Evolutionary conservation across 1,139 yeast species (phyloP), one percentile per base, ranked within the genome.

Genomic region (Blastobotrys indianensis): DNA sequence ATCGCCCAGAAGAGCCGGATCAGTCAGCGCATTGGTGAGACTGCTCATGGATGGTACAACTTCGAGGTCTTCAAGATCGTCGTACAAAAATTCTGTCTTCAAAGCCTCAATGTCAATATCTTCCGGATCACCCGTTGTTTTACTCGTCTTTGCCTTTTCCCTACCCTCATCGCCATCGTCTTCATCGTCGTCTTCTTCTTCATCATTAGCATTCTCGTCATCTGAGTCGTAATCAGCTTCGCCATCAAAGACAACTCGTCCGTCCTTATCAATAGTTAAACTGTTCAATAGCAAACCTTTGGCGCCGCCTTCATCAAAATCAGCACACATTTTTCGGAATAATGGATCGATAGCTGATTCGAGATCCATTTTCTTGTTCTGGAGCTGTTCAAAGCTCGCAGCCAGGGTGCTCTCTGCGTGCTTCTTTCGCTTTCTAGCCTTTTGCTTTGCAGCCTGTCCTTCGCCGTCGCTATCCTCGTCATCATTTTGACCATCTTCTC

Each of bases 291-390:
- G 67, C 47, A 90, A 68, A 45, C 95, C 85, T 58, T 83, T 86
- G 8, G 97, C 90, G 4, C 97, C 97, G 32, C 97, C 96, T 66
- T 90, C 96, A 63, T 90, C 97, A 59, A 88, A 90, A 51, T 88
- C 96, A 0, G 95, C 86, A 42, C 90, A 72, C 42, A 94, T 90
- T 58, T 87, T 87, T 52, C 86, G 83, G 65, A 90, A 87, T 43
- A 90, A 70, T 0, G 97, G 97, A 64, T 90, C 97, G 42, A 87
- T 83, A 7, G 82, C 76, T 28, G 85, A 67, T 56, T 85, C 95
- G 53, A 83, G 80, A 44, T 87, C 95, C 38, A 85, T 67, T 53
- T 82, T 80, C 60, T 82, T 84, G 50, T 84, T 72, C 54, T 70
- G 71, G n/a, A 88, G 71, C 16, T 76, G 67, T 4, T 77, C 81